Base-by-base conservation (phyloP, 1,139 yeast genomes). In the Petasospora fabianii region DNA sequence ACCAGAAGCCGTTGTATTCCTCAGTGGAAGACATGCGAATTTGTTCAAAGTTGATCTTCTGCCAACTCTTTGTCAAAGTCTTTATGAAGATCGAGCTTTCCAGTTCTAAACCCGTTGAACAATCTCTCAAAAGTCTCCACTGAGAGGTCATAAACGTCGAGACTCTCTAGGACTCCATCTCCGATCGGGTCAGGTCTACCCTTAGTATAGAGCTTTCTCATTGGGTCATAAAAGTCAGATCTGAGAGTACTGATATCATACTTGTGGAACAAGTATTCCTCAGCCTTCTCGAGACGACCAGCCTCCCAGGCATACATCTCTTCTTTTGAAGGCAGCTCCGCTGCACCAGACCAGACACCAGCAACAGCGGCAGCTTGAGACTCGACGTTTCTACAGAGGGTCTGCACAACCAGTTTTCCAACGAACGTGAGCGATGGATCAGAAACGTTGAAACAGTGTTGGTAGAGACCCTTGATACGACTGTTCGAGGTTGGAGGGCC, bases 371-470 rank as follows among this genome's bases (percentile, higher is more conserved):
- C 51, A 22, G 49, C 51, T 24, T 41, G 43, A n/a, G 50, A 30
- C 27, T 49, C 53, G 42, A 41, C 32, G 31, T 36, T 36, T 12
- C 45, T 34, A 34, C 39, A 44, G 10, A 37, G 30, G 1, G 38
- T 26, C 32, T 36, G 45, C 2, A 37, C 45, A 4, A 44, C 27
- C 5, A 41, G n/a, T 24, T 41, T 44, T 1, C 48, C 48, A 8
- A 64, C 61, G 19, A 63, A 54, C 1, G 66, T 69, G 15, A 70
- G 51, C 1, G 70, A 59, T 14, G 74, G 71, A 41, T 70, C 75
- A 6, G 63, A 59, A 33, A 67, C 63, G 15, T 59, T 43, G 47
- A 70, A 68, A 0, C 68, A 65, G 44, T 69, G 58, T 39, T 61
- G 60, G 47, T 60, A 70, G 9, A 69, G 56, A 1, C 71, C 70